Conservation (phyloP, 805 yeast species). For the Scheffersomyces coipomensis region DNA sequence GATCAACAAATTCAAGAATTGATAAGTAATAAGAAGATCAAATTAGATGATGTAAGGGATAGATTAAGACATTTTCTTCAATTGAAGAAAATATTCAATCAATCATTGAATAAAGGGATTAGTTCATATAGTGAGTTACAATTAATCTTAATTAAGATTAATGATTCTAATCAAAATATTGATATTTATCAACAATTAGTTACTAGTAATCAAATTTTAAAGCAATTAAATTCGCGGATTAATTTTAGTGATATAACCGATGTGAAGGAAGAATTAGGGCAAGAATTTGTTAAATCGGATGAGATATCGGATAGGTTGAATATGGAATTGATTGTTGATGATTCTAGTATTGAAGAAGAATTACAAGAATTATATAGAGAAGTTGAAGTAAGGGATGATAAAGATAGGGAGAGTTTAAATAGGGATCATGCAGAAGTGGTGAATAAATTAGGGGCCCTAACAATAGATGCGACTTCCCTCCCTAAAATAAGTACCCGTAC, state of each 20-base stretch:
- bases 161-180: constrained; percentile 32
- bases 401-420: constrained; percentile 2
- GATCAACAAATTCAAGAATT: constrained; percentile 14
- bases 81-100: constrained; percentile 11
- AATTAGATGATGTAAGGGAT: too few species aligned
- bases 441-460: too few species aligned
- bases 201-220: constrained; percentile 23
- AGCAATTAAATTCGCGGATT: constrained; percentile 24
- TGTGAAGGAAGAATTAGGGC: constrained; percentile 26
- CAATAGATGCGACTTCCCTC: too few species aligned
- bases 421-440: too few species aligned
- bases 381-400: constrained; percentile 3
- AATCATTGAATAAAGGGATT: constrained; percentile 17
- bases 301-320: constrained; percentile 25
- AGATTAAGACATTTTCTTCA: constrained; percentile 16
- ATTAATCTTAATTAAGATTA: constrained; percentile 26
- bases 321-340: constrained; percentile 9
- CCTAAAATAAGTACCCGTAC: too few species aligned
- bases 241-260: constrained; percentile 25
- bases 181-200: constrained; percentile 22
- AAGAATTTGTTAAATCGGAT: constrained; percentile 24
- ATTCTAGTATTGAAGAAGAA: constrained; percentile 31
- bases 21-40: constrained; percentile 9
- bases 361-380: constrained; percentile 19
- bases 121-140: constrained; percentile 19